Base-by-base conservation (phyloP, 495 filamentous ascomycete genomes). In the Beverwykella pulmonaria region DNA sequence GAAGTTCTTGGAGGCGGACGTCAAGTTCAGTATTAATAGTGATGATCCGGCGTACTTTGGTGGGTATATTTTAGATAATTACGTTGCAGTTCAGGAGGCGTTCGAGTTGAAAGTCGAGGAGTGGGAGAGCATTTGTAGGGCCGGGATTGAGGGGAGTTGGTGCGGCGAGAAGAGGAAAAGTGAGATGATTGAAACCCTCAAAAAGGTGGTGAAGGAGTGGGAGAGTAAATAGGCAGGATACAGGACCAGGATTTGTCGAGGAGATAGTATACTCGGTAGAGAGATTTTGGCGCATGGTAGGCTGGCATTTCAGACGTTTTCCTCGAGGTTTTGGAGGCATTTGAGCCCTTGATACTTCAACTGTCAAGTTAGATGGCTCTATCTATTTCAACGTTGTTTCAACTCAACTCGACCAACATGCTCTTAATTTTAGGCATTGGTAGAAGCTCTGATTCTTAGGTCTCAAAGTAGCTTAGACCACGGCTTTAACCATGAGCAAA, bases 21-120 rank as follows among this genome's bases (percentile, higher is more conserved):
- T 79, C 10, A 62, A 53, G 20, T 79, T 79, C 65, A 75, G 72
- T 53, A 76, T 78, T 60, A 78, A 78, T 53, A 73, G 69, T 48
- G 76, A 93, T 72, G 90, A 92, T 73, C 90, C 90, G 50, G 89
- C 88, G 10, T 93, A 92, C 74, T 92, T 92, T 80, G 89, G 89
- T 6, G 87, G 86, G 0, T 92, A 90, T 74, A 86, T 92, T 58
- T 76, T 88, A 62, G 87, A 90, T 71, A 91, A 91, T 67, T 92
- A 90, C 73, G 90, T 86, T 65, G 87, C 85, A 3, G 87, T 92
- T 14, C 87, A 92, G 73, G 88, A 90, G 61, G 87, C 88, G 17
- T 89, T 88, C 75, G 72, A 79, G 30, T 67, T 93, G 63, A 80
- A 71, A 19, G 72, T 86, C 2, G 71, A 77, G 20, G 88, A 92